Conservation (phyloP, 768 basidiomycete species). For the Pleurotus citrinopileatus region DNA sequence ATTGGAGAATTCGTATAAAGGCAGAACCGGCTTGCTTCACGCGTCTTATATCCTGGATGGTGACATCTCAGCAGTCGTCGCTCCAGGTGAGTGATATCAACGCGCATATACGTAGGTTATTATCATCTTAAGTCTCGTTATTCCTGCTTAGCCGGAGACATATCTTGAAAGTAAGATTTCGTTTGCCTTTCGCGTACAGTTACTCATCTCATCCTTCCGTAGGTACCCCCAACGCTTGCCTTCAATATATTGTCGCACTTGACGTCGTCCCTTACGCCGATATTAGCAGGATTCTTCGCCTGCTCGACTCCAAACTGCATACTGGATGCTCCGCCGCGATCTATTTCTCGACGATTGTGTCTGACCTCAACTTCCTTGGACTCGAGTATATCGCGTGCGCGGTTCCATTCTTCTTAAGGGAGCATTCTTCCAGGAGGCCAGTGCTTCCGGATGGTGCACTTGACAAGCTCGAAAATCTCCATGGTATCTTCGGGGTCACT, state of each 20-base stretch:
- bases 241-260: not conserved
- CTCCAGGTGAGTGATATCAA: not conserved
- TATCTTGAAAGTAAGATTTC: not conserved
- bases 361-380: slow-evolving; percentile 30
- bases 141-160: not conserved
- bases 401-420: slow-evolving; percentile 38
- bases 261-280: slow-evolving; percentile 18
- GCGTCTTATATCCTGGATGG: slow-evolving; percentile 33
- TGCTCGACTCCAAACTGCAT: slow-evolving; percentile 19
- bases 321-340: slow-evolving; percentile 18
- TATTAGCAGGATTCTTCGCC: slow-evolving; percentile 20
- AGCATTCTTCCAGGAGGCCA: slow-evolving; percentile 12
- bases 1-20: slow-evolving; percentile 33
- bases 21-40: slow-evolving; percentile 30
- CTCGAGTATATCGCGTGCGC: slow-evolving; percentile 37
- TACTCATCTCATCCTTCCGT: not conserved
- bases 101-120: not conserved
- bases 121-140: not conserved
- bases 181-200: not conserved
- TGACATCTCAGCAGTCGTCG: slow-evolving; percentile 20
- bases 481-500: not conserved
- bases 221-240: not conserved
- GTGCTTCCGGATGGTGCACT: not conserved
- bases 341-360: slow-evolving; percentile 36
- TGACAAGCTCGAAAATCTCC: not conserved